phyloP scores from a whole-genome alignment of 805 yeast species.

The Trichomonascus vanleenenianus region DNA sequence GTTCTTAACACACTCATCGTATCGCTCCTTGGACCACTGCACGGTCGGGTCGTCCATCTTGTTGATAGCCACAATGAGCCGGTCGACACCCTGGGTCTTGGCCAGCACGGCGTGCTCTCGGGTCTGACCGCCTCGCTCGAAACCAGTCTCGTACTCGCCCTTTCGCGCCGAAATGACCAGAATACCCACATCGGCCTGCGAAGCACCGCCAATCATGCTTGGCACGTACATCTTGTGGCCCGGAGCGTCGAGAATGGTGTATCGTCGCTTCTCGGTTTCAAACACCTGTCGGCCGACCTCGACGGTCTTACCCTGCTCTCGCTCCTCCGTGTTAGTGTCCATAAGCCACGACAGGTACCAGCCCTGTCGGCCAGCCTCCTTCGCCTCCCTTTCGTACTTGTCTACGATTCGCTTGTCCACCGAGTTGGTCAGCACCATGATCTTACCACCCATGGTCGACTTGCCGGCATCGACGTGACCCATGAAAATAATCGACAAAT shows the following conservation, averaged over 20 bases:
- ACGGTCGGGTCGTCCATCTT: conserved; percentile 99
- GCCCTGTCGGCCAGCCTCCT: conserved; percentile 99
- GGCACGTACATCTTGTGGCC: conserved; percentile 99
- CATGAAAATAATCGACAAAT: conserved; percentile 94
- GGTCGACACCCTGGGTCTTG: conserved; percentile 96
- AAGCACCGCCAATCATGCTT: conserved; percentile 99
- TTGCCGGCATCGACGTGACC: conserved; percentile 99
- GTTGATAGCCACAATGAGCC: conserved; percentile 86
- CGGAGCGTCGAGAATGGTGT: conserved; percentile 97
- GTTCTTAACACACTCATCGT: conserved; percentile 88
- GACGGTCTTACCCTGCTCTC: conserved; percentile 97
- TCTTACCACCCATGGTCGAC: conserved; percentile 98
- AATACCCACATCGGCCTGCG: conserved; percentile 98
- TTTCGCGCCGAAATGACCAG: conserved; percentile 96
- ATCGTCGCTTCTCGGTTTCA: conserved; percentile 96
- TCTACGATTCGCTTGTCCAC: conserved; percentile 98
- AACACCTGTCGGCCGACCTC: conserved; percentile 98
- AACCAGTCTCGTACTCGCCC: conserved; percentile 99
- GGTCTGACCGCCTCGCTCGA: conserved; percentile 98
- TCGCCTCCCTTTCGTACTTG: conserved; percentile 96
- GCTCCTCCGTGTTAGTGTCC: conserved; percentile 99
- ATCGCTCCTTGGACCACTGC: conserved; percentile 90
- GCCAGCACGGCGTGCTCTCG: conserved; percentile 96
- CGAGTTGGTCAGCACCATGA: conserved; percentile 87
- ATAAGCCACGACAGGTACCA: conserved; percentile 99